These are phyloP conservation scores for Fomitopsis palustris DNA, from an alignment of 1,284 basidiomycete species.

Conservation along the genomic window DNA sequence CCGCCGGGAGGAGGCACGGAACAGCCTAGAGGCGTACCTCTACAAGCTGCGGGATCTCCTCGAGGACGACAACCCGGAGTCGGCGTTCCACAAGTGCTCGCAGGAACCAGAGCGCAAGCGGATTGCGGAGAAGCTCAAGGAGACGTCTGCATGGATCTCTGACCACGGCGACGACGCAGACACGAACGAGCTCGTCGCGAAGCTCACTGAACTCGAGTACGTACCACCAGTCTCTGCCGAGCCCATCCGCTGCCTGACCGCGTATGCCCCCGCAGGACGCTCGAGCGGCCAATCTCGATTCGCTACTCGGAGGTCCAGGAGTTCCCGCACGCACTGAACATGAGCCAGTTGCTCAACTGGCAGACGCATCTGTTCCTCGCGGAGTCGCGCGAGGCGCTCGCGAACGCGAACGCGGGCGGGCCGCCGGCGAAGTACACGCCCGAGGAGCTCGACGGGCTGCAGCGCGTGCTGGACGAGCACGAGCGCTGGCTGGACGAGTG, in stretches of 20 bases:
- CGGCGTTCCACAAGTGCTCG: constrained; percentile 80
- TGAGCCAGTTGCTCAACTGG: constrained; percentile 81
- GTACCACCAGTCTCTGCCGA: constrained; percentile 28
- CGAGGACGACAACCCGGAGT: constrained; percentile 56
- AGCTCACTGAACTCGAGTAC: constrained; percentile 79
- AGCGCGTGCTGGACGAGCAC: constrained; percentile 71
- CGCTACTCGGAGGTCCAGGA: constrained; percentile 86
- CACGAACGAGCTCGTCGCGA: constrained; percentile 68
- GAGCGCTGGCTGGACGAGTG: constrained; percentile 77
- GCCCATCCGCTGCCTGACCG: neutral
- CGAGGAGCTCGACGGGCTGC: constrained; percentile 77
- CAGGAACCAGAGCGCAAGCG: constrained; percentile 65
- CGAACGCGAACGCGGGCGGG: constrained; percentile 50
- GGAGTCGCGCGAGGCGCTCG: constrained; percentile 74
- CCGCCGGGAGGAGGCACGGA: constrained; percentile 86
- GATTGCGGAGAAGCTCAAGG: constrained; percentile 64
- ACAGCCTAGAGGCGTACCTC: constrained; percentile 88
- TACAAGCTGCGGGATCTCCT: constrained; percentile 89
- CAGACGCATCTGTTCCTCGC: constrained; percentile 76
- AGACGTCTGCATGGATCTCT: constrained; percentile 80
- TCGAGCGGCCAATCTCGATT: constrained; percentile 81
- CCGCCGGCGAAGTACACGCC: constrained; percentile 74
- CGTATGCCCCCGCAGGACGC: constrained; percentile 42
- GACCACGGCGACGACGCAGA: constrained; percentile 86
- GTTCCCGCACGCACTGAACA: constrained; percentile 71